Base-by-base conservation (phyloP, 2,329 filamentous ascomycete genomes). In the Colletotrichum nymphaeae region DNA sequence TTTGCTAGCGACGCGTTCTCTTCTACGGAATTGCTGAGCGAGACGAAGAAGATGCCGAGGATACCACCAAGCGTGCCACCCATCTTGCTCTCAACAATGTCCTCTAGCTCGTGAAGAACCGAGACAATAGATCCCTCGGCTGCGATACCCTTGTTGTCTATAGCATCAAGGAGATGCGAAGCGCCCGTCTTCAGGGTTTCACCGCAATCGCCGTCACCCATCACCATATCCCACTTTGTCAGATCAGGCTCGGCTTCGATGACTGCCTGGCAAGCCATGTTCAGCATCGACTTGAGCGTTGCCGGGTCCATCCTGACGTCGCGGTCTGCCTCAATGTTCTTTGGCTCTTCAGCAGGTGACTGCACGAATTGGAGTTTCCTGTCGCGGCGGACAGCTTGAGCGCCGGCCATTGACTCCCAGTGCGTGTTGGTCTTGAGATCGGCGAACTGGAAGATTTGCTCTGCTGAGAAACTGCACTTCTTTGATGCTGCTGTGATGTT, bases 201-300 rank as follows among this genome's bases (percentile, higher is more conserved):
- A 49, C 91, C 91, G 78, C 91, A 93, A 81, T 93, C 91, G 12
- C 91, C 91, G 76, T 92, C 91, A 46, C 90, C 90, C 86, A 92
- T 89, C 59, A 90, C 79, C 5, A 88, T 90, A 79, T 92, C 90
- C 87, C 88, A 92, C 73, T 83, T 87, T 1, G 91, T 93, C 56
- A 93, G 82, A 70, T 92, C 88, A 0, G 90, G 90, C 79, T 93
- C 91, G 3, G 90, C 89, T 9, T 83, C 83, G 58, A 92, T 83
- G 2, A 90, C 85, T 2, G 83, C 86, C 74, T 77, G 86, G 82
- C 81, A 93, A 67, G 83, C 90, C 79, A 75, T 83, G 22, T 86
- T 87, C 28, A 94, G 83, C 78, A 89, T 90, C 46, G 82, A 86
- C 58, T 89, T 88, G 1, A 92, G 84, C 2, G 84, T 76, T 1